phyloP scores from a whole-genome alignment of 805 yeast species.

The Yarrowia yakushimensis region DNA sequence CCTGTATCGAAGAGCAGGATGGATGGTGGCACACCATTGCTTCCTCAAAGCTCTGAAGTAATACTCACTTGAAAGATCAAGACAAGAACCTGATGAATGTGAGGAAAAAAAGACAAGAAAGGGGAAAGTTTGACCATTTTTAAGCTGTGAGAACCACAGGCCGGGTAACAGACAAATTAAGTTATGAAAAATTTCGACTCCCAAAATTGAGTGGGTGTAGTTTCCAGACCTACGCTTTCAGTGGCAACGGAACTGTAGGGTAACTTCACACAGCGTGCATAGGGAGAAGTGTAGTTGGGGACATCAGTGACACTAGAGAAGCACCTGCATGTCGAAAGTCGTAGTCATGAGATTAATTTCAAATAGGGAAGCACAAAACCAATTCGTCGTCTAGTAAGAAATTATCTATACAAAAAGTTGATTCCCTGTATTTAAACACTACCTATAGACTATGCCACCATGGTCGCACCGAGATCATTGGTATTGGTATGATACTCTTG shows the following conservation, averaged over 20 bases:
- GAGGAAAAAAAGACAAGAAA: constrained; percentile 17
- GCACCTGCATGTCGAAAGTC: too few species aligned
- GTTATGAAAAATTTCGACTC: neutral
- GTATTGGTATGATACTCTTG: too few species aligned
- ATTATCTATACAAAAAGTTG: too few species aligned
- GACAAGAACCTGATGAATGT: constrained; percentile 25
- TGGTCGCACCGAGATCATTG: too few species aligned
- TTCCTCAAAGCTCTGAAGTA: neutral
- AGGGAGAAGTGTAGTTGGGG: too few species aligned
- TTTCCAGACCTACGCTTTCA: constrained; percentile 18
- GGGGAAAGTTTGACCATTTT: constrained; percentile 24
- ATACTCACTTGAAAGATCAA: constrained; percentile 24
- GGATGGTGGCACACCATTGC: neutral
- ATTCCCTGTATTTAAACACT: too few species aligned
- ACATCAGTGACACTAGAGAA: too few species aligned
- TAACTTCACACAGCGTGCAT: neutral
- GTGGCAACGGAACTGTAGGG: neutral
- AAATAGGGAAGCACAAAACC: too few species aligned
- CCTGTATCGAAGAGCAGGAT: too few species aligned
- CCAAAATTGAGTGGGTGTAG: constrained; percentile 22
- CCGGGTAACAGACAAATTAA: constrained; percentile 5
- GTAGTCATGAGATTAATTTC: too few species aligned
- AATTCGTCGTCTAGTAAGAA: too few species aligned
- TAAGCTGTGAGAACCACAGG: constrained; percentile 1
- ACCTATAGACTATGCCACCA: too few species aligned